Conservation (phyloP, 1,284 basidiomycete species). For the Trichosporon coremiiforme region DNA sequence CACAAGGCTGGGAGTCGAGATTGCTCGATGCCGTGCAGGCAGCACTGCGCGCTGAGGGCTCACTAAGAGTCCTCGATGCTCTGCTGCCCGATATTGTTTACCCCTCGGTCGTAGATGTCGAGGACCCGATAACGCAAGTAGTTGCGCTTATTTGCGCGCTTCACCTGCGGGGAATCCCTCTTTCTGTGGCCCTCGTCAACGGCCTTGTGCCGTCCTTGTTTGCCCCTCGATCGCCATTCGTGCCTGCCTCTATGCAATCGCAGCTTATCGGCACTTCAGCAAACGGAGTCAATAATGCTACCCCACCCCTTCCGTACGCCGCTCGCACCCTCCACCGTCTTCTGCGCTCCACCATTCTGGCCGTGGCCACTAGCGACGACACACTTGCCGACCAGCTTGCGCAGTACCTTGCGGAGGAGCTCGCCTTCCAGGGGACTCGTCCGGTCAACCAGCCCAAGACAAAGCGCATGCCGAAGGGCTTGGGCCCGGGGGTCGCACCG, state of each 20-base stretch:
- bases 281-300: not conserved
- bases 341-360: conserved; percentile 24
- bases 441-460: conserved; percentile 12
- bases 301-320: conserved; percentile 27
- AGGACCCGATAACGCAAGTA: conserved; percentile 25
- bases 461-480: not conserved
- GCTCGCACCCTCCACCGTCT: conserved; percentile 25
- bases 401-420: conserved; percentile 35
- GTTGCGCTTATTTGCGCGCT: conserved; percentile 24
- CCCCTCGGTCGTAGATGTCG: conserved; percentile 23
- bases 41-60: conserved; percentile 27
- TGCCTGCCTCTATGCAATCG: not conserved
- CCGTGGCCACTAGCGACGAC: conserved; percentile 16
- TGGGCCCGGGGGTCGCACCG: not conserved
- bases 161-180: conserved; percentile 20
- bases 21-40: conserved; percentile 27
- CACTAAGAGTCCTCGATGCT: conserved; percentile 25
- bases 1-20: conserved; percentile 28
- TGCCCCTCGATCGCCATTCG: conserved; percentile 27
- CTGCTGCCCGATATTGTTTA: conserved; percentile 30
- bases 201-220: conserved; percentile 27
- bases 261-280: not conserved
- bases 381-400: conserved; percentile 27
- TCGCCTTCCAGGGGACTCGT: conserved; percentile 32
- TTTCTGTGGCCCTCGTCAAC: conserved; percentile 27